A percentile compares a stretch with the other conserved stretches of the same genome.
Evolutionary conservation across 345 rosid genomes (phyloP).

Genomic region (Diplotaxis tenuifolia): DNA sequence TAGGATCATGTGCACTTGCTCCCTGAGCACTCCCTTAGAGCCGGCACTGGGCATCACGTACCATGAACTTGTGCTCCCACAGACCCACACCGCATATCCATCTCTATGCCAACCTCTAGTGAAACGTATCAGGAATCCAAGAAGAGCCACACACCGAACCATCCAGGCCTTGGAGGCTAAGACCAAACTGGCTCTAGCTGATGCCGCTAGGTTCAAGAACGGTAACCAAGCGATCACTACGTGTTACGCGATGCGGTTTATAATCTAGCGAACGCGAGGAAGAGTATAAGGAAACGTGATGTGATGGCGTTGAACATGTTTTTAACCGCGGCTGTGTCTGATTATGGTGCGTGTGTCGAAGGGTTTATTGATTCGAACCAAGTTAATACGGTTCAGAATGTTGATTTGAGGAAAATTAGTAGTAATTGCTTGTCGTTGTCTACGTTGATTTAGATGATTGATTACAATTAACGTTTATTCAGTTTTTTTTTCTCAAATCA

Average conservation of each 20-base stretch:
- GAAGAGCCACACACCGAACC: slow-evolving; percentile 32
- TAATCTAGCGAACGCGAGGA: slow-evolving; percentile 27
- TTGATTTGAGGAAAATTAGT: slow-evolving; percentile 26
- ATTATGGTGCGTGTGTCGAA: slow-evolving; percentile 33
- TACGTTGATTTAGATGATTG: slow-evolving; percentile 32
- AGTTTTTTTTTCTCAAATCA: not conserved
- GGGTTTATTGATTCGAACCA: slow-evolving; percentile 24
- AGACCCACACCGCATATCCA: slow-evolving; percentile 35
- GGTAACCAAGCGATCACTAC: slow-evolving; percentile 26
- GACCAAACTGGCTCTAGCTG: slow-evolving; percentile 1
- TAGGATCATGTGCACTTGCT: too few species aligned
- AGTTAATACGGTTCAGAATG: slow-evolving; percentile 25
- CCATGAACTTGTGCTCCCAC: slow-evolving; percentile 25
- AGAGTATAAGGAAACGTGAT: slow-evolving; percentile 29
- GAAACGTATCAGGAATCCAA: slow-evolving; percentile 15
- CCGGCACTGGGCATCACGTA: slow-evolving; percentile 25
- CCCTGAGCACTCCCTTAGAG: too few species aligned
- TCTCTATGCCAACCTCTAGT: slow-evolving; percentile 22
- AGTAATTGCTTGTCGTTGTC: slow-evolving; percentile 36
- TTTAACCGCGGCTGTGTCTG: slow-evolving; percentile 30
- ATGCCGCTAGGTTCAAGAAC: slow-evolving; percentile 17
- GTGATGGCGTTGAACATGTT: not conserved
- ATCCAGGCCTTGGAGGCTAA: slow-evolving; percentile 23
- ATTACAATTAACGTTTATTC: not conserved
- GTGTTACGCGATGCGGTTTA: slow-evolving; percentile 23